Base-by-base conservation (phyloP, 192 early-diverging fungal genomes). In the Obelidium mucronatum region DNA sequence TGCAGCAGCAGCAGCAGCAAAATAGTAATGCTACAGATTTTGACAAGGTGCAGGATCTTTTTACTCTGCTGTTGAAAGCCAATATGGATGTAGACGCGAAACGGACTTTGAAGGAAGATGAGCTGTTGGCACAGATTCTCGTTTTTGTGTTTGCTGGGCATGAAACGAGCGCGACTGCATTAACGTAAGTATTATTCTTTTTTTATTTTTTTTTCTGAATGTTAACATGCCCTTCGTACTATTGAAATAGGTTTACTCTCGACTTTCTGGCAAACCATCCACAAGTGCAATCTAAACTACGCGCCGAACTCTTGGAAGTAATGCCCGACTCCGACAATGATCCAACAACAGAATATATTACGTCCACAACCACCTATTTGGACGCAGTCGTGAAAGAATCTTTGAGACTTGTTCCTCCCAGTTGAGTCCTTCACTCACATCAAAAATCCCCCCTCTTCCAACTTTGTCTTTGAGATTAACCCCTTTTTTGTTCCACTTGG, bases 91-190 rank as follows among this genome's bases (percentile, higher is more conserved):
- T 33, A 19, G 44, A 59, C 22, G 26, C 68, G 28, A 36, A 36
- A 28, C 60, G 40, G 34, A 54, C 28, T n/a, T 36, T 70, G 52
- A 19, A 22, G 15, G 55, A 70, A 2, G 72, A 61, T 33, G 72
- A 74, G 36, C n/a, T 67, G 2, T 36, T n/a, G 8, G 72, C 48
- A 11, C 72, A 74, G 37, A 56, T 69, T 8, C 17, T 61, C 8
- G 28, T 56, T 1, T 68, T 74, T 19, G 36, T 74, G 8, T 8
- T 36, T n/a, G 72, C 72, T 28, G 72, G 72, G 24, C 52, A 74
- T 28, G 68, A 70, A 39, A 61, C 58, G 28, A 59, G 15, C 1
- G 13, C n/a, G 15, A 40, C 37, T 15, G 37, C 63, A 2, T 19
- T 37, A 22, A 65, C 63, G 63, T 65, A n/a, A 40, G 63, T 65